Evolutionary conservation across 1,284 basidiomycete species (phyloP).

Genomic region (Cutaneotrichosporon arboriforme): DNA sequence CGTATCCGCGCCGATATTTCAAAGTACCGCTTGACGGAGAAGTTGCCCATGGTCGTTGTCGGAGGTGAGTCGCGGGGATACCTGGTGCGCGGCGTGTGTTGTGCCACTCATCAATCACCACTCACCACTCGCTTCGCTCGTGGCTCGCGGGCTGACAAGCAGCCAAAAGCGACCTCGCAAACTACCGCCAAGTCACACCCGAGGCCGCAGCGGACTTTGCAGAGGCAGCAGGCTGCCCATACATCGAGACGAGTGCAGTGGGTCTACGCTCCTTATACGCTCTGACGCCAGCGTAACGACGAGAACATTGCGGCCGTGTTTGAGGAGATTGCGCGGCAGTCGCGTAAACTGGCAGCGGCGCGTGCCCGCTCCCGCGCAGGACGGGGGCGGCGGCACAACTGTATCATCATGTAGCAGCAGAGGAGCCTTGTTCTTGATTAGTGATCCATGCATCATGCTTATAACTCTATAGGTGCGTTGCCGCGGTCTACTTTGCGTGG

Average conservation of each 20-base stretch:
- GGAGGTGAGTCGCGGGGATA: constrained; percentile 33
- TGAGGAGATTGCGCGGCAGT: constrained; percentile 11
- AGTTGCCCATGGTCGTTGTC: constrained; percentile 35
- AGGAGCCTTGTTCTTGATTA: neutral
- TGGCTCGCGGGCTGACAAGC: neutral
- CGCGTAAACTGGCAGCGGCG: neutral
- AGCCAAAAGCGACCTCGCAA: constrained; percentile 37
- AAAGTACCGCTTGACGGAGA: constrained; percentile 17
- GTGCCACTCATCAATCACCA: no score
- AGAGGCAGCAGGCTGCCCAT: constrained; percentile 21
- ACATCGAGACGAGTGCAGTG: constrained; percentile 39
- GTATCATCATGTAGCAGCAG: constrained; percentile 21
- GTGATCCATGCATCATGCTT: neutral
- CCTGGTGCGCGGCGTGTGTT: neutral
- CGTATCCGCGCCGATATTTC: constrained; percentile 29
- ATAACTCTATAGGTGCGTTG: no score
- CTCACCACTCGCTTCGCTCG: neutral
- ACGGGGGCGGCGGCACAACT: constrained; percentile 14
- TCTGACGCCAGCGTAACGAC: constrained; percentile 17
- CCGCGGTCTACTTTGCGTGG: neutral
- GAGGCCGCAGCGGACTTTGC: constrained; percentile 23
- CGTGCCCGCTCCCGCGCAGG: neutral
- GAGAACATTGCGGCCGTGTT: constrained; percentile 25
- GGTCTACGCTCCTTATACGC: constrained; percentile 6
- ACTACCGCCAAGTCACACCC: constrained; percentile 28